phyloP scores from a whole-genome alignment of 176 grass and related monocot species.

The Musa troglodytarum region DNA sequence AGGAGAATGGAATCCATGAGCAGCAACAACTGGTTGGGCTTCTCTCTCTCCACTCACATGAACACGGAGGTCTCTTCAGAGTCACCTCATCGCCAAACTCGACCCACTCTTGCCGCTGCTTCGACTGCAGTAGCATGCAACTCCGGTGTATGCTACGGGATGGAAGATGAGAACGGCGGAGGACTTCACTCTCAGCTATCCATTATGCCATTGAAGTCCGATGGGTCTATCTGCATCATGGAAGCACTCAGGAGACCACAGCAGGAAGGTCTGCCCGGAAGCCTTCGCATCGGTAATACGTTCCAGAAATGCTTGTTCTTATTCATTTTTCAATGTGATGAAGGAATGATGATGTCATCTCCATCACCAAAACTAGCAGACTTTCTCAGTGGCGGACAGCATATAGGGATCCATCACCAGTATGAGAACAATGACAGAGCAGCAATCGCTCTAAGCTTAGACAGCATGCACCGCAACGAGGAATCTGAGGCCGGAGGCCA shows the following conservation, averaged over 20 bases:
- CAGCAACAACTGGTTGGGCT: constrained; percentile 60
- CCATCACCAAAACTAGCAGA: constrained; percentile 90
- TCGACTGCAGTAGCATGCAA: constrained; percentile 15
- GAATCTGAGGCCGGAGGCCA: not conserved
- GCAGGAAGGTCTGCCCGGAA: constrained; percentile 35
- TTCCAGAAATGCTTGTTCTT: not conserved
- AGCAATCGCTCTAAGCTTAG: constrained; percentile 33
- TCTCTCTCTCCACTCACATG: constrained; percentile 72
- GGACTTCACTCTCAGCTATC: constrained; percentile 43
- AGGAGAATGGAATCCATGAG: constrained; percentile 38
- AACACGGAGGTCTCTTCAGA: constrained; percentile 36
- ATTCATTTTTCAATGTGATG: constrained; percentile 8
- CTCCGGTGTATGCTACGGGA: constrained; percentile 44
- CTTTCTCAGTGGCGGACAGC: constrained; percentile 61
- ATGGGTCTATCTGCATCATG: constrained; percentile 74
- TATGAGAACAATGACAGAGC: constrained; percentile 24
- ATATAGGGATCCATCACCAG: constrained; percentile 9
- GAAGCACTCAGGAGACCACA: constrained; percentile 37
- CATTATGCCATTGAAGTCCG: constrained; percentile 59
- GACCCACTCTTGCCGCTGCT: not conserved
- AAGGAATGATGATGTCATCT: constrained; percentile 55
- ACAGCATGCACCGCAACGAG: constrained; percentile 43
- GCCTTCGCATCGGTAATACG: no score
- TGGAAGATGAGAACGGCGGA: constrained; percentile 37
- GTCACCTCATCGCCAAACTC: constrained; percentile 23